Evolutionary conservation across 2,329 filamentous ascomycete genomes (phyloP), one percentile per base, ranked within the genome.

Genomic region (Aphanoascus verrucosus): DNA sequence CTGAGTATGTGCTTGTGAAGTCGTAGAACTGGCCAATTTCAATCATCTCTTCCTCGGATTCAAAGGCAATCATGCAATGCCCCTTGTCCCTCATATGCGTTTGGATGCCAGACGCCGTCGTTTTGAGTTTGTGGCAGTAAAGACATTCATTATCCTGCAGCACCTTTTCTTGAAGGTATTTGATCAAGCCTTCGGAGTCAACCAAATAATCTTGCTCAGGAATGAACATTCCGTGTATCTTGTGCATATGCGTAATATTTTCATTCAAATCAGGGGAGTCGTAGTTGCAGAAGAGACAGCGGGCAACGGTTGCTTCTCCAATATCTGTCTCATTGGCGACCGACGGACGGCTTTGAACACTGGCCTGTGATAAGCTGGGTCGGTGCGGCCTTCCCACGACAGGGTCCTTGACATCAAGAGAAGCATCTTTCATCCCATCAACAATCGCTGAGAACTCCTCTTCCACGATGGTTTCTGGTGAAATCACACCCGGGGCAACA

Each of bases 11-110:
- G 71, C 86, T 87, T 59, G 87, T 81, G 77, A 98, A 98, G 66
- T 98, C 93, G 70, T 98, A 98, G 69, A 88, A 96, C 59, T 97
- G 88, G 54, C 93, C 93, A 64, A 98, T 88, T 53, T 94, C 88
- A 31, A 97, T 79, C 72, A 96, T 88, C 65, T 97, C 89, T 35
- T 86, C 84, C 65, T 96, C 88, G 0, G 83, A 85, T 49, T 84
- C 83, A 68, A 91, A 98, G 0, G 88, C 90, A 61, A 98, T 94
- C 79, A 90, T 95, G 78, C 91, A 97, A 71, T 98, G 93, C 0
- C 88, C 86, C 66, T 89, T 91, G 67, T 98, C 93, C 43, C 88
- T 84, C 93, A 98, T 98, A 68, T 98, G 93, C 0, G 90, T 96
- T 66, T 96, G 90, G 23, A 90, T 82, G 15, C 87, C 91, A 54